Percentiles rank a stretch among this genome's conserved stretches.
Evolutionary conservation across 2,329 filamentous ascomycete genomes (phyloP).

Genomic region (Fusarium sp.): DNA sequence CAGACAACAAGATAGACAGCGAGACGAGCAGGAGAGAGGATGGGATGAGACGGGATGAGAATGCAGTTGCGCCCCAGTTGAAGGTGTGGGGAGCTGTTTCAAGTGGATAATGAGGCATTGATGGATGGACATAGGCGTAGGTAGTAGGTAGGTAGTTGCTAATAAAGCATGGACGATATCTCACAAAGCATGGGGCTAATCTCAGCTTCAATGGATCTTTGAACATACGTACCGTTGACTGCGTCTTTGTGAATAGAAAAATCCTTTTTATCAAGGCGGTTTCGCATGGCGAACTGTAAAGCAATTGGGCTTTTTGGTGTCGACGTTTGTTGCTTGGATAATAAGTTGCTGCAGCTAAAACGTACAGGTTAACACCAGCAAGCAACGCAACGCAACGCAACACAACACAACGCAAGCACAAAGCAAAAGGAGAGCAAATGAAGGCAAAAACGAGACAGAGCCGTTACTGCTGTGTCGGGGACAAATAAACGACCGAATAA

Average conservation of each 20-base stretch:
- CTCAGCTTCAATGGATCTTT: not conserved
- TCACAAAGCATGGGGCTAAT: not conserved
- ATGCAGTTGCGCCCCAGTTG: slow-evolving; percentile 35
- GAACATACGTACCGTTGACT: slow-evolving; percentile 41
- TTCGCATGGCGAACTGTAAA: slow-evolving; percentile 47
- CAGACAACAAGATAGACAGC: not conserved
- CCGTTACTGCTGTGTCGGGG: slow-evolving; percentile 2
- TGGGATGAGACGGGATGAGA: slow-evolving; percentile 27
- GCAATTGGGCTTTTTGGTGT: not conserved
- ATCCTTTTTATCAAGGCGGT: slow-evolving; percentile 52
- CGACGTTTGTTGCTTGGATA: slow-evolving; percentile 29
- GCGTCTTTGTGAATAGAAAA: slow-evolving; percentile 55
- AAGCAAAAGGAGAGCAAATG: not conserved
- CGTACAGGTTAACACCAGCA: not conserved
- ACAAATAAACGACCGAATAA: slow-evolving; percentile 10
- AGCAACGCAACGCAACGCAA: not conserved
- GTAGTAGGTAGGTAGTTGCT: slow-evolving; percentile 4
- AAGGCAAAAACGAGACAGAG: slow-evolving; percentile 6
- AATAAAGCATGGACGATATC: slow-evolving; percentile 24
- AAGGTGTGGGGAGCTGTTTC: slow-evolving; percentile 46
- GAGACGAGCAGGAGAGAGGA: slow-evolving; percentile 14
- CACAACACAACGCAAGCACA: not conserved
- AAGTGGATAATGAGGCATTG: slow-evolving; percentile 37
- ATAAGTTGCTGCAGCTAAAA: slow-evolving; percentile 9
- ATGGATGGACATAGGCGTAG: not conserved